Evolutionary conservation across 768 basidiomycete species (phyloP).

Genomic region (Mycena leptocephala): DNA sequence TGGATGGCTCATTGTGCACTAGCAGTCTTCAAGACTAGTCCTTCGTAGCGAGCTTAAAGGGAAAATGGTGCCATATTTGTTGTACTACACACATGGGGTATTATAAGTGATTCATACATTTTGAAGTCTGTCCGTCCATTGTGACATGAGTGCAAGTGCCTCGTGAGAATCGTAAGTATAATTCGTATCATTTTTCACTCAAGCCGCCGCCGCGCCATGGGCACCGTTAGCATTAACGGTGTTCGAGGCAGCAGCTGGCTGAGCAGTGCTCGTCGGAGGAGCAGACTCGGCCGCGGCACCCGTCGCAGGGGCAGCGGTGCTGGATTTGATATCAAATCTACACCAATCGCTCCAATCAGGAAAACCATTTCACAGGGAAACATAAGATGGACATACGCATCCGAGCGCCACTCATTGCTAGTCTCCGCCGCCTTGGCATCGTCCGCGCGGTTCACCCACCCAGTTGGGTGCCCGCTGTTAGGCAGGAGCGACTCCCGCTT

Average conservation of each 20-base stretch:
- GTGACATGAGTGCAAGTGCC: not conserved
- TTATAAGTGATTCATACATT: not conserved
- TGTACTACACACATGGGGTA: not conserved
- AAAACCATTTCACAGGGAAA: not conserved
- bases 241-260: not conserved
- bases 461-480: conserved; percentile 74
- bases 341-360: not conserved
- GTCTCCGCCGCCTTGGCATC: conserved; percentile 47
- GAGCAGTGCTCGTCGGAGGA: not conserved
- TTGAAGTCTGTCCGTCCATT: not conserved
- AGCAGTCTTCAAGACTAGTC: not conserved
- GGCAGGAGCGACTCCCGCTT: conserved; percentile 81
- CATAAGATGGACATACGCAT: conserved; percentile 51
- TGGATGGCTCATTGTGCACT: not conserved
- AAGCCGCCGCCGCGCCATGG: not conserved
- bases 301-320: not conserved
- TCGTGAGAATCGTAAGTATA: not conserved
- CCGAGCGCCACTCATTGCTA: conserved; percentile 59
- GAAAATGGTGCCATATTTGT: not conserved
- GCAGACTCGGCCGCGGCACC: not conserved
- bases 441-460: conserved; percentile 79
- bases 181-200: not conserved
- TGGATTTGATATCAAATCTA: conserved; percentile 10
- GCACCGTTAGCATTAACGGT: not conserved
- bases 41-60: not conserved